A percentile compares a stretch with the other conserved stretches of the same genome.
These are phyloP conservation scores for Fusarium palustre DNA, from an alignment of 2,329 filamentous ascomycete genomes.

Conservation along the genomic window DNA sequence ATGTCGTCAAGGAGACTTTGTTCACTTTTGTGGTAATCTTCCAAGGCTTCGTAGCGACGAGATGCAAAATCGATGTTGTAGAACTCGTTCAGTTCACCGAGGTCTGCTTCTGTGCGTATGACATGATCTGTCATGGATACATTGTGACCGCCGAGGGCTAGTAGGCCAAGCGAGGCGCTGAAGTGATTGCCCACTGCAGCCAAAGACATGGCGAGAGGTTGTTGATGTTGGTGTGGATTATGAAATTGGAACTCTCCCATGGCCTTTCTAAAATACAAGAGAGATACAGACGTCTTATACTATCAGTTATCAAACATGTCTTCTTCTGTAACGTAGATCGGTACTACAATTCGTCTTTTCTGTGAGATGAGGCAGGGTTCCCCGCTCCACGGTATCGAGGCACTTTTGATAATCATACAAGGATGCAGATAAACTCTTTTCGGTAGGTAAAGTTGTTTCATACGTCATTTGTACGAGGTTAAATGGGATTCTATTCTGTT, in stretches of 20 bases:
- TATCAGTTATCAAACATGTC: background rate
- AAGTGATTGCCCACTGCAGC: background rate
- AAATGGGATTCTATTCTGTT: background rate
- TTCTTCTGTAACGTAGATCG: no score
- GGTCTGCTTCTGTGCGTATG: constrained; percentile 30
- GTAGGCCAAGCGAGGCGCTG: background rate
- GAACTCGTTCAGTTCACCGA: constrained; percentile 21
- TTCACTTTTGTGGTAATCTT: constrained; percentile 19
- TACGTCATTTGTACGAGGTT: constrained; percentile 11
- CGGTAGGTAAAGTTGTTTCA: constrained; percentile 24
- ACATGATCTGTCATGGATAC: constrained; percentile 31
- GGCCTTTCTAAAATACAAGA: accelerated
- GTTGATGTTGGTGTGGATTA: background rate
- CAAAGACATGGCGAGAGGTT: constrained; percentile 16
- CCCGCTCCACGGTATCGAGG: constrained; percentile 25
- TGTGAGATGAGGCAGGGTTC: constrained; percentile 31
- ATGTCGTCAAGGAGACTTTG: constrained; percentile 14
- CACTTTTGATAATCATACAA: constrained; percentile 33
- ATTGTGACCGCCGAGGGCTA: constrained; percentile 8
- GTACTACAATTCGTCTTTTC: background rate
- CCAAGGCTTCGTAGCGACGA: constrained; percentile 12
- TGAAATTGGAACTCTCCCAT: background rate
- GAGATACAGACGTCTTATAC: background rate
- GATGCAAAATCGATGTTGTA: constrained; percentile 30
- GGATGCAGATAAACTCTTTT: constrained; percentile 22